phyloP scores from a whole-genome alignment of 2,329 filamentous ascomycete species.

The Colletotrichum musae region DNA sequence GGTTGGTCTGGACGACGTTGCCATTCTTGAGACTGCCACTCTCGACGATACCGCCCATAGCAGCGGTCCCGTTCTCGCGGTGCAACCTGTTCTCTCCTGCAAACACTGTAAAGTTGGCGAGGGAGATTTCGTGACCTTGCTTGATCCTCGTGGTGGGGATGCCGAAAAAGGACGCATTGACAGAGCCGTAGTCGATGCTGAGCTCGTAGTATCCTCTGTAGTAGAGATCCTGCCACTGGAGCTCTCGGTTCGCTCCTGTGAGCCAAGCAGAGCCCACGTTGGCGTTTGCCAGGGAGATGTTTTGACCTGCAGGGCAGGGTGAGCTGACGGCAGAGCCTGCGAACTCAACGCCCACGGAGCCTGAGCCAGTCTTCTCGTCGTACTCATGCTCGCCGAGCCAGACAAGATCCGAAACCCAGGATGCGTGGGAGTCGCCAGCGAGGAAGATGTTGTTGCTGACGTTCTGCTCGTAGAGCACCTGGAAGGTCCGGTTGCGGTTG shows the following conservation, averaged over 20 bases:
- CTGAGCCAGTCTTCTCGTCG: slow-evolving; percentile 65
- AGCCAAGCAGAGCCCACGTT: slow-evolving; percentile 6
- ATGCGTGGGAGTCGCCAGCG: slow-evolving; percentile 78
- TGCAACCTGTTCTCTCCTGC: slow-evolving; percentile 72
- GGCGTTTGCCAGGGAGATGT: slow-evolving; percentile 11
- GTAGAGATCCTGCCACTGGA: slow-evolving; percentile 82
- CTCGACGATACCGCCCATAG: slow-evolving; percentile 61
- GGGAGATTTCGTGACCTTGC: slow-evolving; percentile 74
- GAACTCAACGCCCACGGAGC: slow-evolving; percentile 74
- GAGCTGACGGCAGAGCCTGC: slow-evolving; percentile 74
- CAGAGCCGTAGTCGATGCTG: slow-evolving; percentile 67
- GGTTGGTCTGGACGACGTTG: slow-evolving; percentile 60
- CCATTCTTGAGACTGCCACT: slow-evolving; percentile 69
- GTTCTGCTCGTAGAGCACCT: slow-evolving; percentile 75
- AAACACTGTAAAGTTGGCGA: slow-evolving; percentile 80
- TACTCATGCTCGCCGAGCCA: slow-evolving; percentile 71
- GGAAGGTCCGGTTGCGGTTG: slow-evolving; percentile 79
- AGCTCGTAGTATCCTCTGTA: slow-evolving; percentile 83
- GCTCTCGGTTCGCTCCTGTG: slow-evolving; percentile 66
- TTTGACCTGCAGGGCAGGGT: slow-evolving; percentile 20
- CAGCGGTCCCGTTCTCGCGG: slow-evolving; percentile 47
- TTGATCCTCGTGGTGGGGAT: slow-evolving; percentile 69
- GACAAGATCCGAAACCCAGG: slow-evolving; percentile 73
- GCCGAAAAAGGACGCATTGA: slow-evolving; percentile 73
- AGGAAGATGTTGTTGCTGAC: slow-evolving; percentile 83